Evolutionary conservation across 768 basidiomycete species (phyloP).

Genomic region (Naganishia kalamii): DNA sequence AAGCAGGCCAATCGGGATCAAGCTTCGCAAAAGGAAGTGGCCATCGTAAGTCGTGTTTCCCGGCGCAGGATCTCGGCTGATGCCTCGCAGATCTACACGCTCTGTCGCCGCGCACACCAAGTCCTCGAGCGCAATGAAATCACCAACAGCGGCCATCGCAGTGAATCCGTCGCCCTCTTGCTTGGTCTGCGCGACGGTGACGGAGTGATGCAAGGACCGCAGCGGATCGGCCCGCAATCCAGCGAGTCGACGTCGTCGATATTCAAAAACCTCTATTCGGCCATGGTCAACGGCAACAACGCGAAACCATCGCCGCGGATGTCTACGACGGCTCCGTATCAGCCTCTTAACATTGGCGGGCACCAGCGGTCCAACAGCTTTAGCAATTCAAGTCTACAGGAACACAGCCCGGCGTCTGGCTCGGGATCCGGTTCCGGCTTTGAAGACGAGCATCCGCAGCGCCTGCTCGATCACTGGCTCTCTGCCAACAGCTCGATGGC

Average conservation of each 20-base stretch:
- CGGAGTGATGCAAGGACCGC: conserved; percentile 15
- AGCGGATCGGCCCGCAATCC: not conserved
- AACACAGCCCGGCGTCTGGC: conserved; percentile 20
- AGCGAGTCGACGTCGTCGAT: conserved; percentile 3
- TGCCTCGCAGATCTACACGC: conserved; percentile 36
- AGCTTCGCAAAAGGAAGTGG: conserved; percentile 43
- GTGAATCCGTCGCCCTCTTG: conserved; percentile 37
- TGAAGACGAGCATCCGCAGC: conserved; percentile 42
- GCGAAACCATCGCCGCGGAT: not conserved
- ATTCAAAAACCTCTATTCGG: conserved; percentile 12
- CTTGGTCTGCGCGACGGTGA: conserved; percentile 38
- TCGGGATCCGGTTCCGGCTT: conserved; percentile 28
- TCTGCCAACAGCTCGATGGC: conserved; percentile 38
- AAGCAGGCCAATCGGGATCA: conserved; percentile 33
- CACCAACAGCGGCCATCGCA: conserved; percentile 29
- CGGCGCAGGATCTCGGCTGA: not conserved
- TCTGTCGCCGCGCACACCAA: conserved; percentile 33
- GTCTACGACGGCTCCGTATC: conserved; percentile 14
- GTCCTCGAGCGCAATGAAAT: conserved; percentile 29
- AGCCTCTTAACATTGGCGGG: conserved; percentile 20
- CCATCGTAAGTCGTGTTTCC: conserved; percentile 33
- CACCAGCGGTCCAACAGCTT: conserved; percentile 4
- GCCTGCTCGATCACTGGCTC: conserved; percentile 43
- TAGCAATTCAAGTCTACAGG: conserved; percentile 19
- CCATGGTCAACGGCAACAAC: conserved; percentile 5